A percentile compares a stretch with the other conserved stretches of the same genome.
Evolutionary conservation across 2,329 filamentous ascomycete species (phyloP).

Genomic region (Venturia pyrina): DNA sequence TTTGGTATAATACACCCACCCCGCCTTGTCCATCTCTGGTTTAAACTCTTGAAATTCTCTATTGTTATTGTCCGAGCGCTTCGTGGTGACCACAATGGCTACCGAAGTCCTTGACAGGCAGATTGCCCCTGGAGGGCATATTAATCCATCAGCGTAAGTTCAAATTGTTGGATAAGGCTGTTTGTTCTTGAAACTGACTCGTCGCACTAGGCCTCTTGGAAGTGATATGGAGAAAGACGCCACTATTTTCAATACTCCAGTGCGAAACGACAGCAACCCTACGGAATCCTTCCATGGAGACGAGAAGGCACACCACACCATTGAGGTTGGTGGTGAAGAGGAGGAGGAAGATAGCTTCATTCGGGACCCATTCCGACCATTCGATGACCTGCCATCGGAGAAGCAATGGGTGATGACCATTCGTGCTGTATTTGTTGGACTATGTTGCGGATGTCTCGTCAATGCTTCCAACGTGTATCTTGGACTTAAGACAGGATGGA

Average conservation of each 20-base stretch:
- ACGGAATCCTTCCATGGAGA: conserved; percentile 18
- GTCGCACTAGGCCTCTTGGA: background rate
- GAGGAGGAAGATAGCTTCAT: conserved; percentile 19
- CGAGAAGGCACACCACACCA: conserved; percentile 17
- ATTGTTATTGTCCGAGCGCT: background rate
- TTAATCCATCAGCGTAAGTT: conserved; percentile 22
- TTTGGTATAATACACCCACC: background rate
- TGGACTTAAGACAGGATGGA: conserved; percentile 40
- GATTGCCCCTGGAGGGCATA: conserved; percentile 23
- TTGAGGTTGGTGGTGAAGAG: conserved; percentile 20
- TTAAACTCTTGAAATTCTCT: background rate
- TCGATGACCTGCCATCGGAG: conserved; percentile 33
- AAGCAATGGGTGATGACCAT: conserved; percentile 43
- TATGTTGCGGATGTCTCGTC: conserved; percentile 47
- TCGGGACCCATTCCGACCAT: conserved; percentile 32
- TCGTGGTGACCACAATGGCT: conserved; percentile 16
- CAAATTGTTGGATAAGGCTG: background rate
- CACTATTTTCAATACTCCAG: background rate
- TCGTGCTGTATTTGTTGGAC: conserved; percentile 46
- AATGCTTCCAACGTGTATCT: conserved; percentile 55
- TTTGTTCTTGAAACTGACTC: background rate
- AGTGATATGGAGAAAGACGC: background rate
- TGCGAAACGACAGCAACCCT: conserved; percentile 1
- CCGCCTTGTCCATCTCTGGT: background rate
- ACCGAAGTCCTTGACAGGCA: conserved; percentile 24